These are phyloP conservation scores for Cubamyces sp. DNA, from an alignment of 768 basidiomycete genomes.

Conservation along the genomic window DNA sequence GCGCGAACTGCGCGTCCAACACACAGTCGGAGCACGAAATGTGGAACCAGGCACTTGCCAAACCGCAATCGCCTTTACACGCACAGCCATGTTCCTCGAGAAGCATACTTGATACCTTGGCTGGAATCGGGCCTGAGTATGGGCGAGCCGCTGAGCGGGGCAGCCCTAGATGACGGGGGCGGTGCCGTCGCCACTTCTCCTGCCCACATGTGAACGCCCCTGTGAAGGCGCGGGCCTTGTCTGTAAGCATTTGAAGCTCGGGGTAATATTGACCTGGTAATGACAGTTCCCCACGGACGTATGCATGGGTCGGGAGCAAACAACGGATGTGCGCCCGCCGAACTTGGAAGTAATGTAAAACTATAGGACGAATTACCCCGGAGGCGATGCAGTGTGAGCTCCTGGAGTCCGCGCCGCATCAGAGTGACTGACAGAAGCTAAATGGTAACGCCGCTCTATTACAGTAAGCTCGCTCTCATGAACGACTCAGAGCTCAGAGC, in stretches of 20 bases:
- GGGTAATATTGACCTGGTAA: too few species aligned
- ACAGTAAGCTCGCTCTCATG: constrained; percentile 4
- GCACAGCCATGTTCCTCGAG: constrained; percentile 4
- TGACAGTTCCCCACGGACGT: background rate
- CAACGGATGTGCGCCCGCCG: background rate
- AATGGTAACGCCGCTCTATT: constrained; percentile 2
- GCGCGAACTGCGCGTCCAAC: background rate
- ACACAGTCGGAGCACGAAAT: constrained; percentile 1
- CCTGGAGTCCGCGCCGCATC: constrained; percentile 5
- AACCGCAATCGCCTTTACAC: too few species aligned
- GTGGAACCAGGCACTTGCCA: background rate
- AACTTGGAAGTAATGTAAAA: background rate
- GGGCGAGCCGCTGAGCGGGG: background rate
- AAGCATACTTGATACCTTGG: background rate
- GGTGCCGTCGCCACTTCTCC: background rate
- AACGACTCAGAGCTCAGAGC: background rate
- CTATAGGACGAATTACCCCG: constrained; percentile 6
- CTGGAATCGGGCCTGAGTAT: background rate
- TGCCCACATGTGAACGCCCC: background rate
- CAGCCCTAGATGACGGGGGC: constrained; percentile 3
- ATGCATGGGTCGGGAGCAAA: constrained; percentile 7
- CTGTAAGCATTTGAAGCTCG: background rate
- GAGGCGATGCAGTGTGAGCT: constrained; percentile 24
- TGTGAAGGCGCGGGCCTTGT: background rate
- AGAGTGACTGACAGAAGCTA: constrained; percentile 18